These are phyloP conservation scores for Lipomyces sp. DNA, from an alignment of 805 yeast genomes.

Conservation along the genomic window DNA sequence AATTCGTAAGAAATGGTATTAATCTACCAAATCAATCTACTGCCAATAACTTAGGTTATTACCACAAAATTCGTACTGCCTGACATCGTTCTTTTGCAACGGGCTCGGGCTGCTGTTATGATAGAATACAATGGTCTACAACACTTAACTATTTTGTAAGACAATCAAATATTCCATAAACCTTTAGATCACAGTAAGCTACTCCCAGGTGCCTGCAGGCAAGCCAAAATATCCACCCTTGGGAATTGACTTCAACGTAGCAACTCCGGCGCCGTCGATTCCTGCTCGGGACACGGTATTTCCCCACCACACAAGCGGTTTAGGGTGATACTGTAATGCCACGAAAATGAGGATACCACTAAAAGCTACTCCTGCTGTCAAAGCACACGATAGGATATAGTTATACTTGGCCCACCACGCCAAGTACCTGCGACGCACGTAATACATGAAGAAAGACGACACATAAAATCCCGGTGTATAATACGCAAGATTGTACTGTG, in stretches of 20 bases:
- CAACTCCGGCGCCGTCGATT: constrained; percentile 21
- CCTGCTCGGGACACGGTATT: constrained; percentile 42
- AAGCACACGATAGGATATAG: constrained; percentile 65
- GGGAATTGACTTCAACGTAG: constrained; percentile 15
- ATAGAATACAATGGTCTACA: no score
- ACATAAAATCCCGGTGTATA: constrained; percentile 72
- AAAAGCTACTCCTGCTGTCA: constrained; percentile 69
- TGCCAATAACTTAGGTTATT: no score
- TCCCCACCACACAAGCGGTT: constrained; percentile 68
- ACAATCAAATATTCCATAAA: no score
- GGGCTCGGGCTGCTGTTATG: no score
- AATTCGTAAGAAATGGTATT: no score
- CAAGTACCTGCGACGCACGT: constrained; percentile 58
- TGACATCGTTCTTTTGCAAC: no score
- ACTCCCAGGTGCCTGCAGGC: constrained; percentile 17
- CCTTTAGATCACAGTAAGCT: no score
- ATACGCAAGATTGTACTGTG: constrained; percentile 67
- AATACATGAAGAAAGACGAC: constrained; percentile 62
- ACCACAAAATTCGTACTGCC: no score
- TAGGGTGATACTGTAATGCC: constrained; percentile 51
- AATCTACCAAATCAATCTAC: no score
- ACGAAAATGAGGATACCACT: constrained; percentile 63
- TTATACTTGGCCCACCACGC: constrained; percentile 79
- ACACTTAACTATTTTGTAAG: no score
- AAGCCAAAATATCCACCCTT: constrained; percentile 22